These are phyloP conservation scores for Geotrichum bryndzae DNA, from an alignment of 1,139 yeast species.

Conservation along the genomic window DNA sequence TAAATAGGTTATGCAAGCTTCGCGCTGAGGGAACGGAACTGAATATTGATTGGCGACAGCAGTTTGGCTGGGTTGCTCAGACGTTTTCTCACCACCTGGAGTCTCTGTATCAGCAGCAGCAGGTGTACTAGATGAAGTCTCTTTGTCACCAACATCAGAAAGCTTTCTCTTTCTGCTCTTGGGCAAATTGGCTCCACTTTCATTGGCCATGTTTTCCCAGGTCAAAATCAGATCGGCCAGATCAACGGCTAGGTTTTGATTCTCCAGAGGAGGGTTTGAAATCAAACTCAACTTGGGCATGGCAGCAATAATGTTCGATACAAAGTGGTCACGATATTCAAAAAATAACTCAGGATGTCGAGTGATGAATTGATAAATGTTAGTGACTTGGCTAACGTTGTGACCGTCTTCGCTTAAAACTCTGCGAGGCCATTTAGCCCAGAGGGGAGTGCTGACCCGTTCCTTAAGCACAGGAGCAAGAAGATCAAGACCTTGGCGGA, in stretches of 20 bases:
- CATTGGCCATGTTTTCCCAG: conserved; percentile 59
- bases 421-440: conserved; percentile 96
- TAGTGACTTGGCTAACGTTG: conserved; percentile 74
- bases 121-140: conserved; percentile 14
- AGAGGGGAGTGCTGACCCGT: conserved; percentile 61
- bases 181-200: conserved; percentile 28
- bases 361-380: conserved; percentile 84
- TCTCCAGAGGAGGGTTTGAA: conserved; percentile 75
- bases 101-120: conserved; percentile 4
- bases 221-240: conserved; percentile 74
- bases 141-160: conserved; percentile 22
- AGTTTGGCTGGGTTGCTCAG: conserved; percentile 5
- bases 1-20: conserved; percentile 86
- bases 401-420: conserved; percentile 87
- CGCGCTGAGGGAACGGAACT: conserved; percentile 76
- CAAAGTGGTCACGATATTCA: conserved; percentile 81
- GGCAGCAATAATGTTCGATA: conserved; percentile 85
- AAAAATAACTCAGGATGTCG: conserved; percentile 81
- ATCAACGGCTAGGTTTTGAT: conserved; percentile 81
- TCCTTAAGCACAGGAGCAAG: conserved; percentile 84
- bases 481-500: conserved; percentile 79
- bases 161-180: conserved; percentile 25
- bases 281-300: conserved; percentile 86
- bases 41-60: conserved; percentile 38
- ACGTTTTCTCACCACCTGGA: conserved; percentile 3